These are phyloP conservation scores for Eucalyptus pauciflora DNA, from an alignment of 345 rosid genomes.

Conservation along the genomic window DNA sequence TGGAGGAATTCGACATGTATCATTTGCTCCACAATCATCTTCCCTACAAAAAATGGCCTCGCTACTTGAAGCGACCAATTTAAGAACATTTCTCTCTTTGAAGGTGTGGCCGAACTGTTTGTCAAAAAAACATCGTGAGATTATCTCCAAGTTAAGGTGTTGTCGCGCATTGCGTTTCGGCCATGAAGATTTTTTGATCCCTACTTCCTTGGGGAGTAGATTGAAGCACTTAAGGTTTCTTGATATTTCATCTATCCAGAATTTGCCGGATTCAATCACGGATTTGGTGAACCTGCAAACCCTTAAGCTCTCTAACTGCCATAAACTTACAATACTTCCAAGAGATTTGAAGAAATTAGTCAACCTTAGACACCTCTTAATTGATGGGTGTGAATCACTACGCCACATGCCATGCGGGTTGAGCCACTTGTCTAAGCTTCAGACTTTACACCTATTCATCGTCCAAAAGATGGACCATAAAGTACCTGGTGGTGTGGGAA, in stretches of 20 bases:
- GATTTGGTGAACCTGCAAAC: neutral
- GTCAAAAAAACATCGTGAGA: too few relatives aligned
- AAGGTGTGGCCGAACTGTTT: too few relatives aligned
- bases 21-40: too few relatives aligned
- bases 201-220: too few relatives aligned
- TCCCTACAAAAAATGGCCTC: too few relatives aligned
- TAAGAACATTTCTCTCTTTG: too few relatives aligned
- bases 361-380: neutral
- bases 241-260: neutral
- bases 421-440: neutral
- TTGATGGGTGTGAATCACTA: rapidly evolving
- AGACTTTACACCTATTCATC: rapidly evolving
- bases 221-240: too few relatives aligned
- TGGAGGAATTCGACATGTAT: too few relatives aligned
- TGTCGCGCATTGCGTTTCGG: too few relatives aligned
- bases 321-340: rapidly evolving
- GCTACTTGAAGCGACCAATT: too few relatives aligned
- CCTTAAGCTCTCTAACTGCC: rapidly evolving
- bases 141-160: too few relatives aligned
- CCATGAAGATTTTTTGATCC: too few relatives aligned
- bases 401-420: neutral
- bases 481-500: neutral
- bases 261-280: neutral
- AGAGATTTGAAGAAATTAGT: neutral
- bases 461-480: neutral